phyloP scores from a whole-genome alignment of 2,329 filamentous ascomycete genomes.

The Aspergillus felis region DNA sequence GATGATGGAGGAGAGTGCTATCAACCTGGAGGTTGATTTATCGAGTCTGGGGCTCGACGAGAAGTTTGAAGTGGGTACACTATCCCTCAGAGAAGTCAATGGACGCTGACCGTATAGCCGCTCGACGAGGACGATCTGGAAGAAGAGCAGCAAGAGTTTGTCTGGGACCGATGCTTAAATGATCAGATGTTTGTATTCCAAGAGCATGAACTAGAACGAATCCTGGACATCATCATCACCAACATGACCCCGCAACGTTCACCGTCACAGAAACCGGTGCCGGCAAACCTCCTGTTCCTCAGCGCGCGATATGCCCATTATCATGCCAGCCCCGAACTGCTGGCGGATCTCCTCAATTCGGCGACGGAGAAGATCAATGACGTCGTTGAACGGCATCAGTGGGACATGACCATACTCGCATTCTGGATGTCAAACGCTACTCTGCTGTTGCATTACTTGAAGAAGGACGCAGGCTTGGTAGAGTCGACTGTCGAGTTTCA shows the following conservation, averaged over 20 bases:
- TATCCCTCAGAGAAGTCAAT: neutral
- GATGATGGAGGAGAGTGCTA: constrained; percentile 99
- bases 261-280: constrained; percentile 94
- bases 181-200: constrained; percentile 99
- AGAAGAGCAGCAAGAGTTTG: constrained; percentile 88
- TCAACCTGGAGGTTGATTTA: constrained; percentile 92
- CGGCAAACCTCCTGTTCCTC: constrained; percentile 94
- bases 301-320: constrained; percentile 96
- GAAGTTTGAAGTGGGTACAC: constrained; percentile 70
- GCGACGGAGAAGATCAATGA: constrained; percentile 97
- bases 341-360: constrained; percentile 73
- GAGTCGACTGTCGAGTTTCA: constrained; percentile 84
- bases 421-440: constrained; percentile 99
- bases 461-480: constrained; percentile 82
- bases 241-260: constrained; percentile 97
- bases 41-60: constrained; percentile 96
- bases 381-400: constrained; percentile 91
- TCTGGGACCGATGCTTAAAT: constrained; percentile 90
- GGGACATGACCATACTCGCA: constrained; percentile 98
- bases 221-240: constrained; percentile 93
- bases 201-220: constrained; percentile 83
- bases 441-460: constrained; percentile 89
- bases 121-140: constrained; percentile 82
- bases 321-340: constrained; percentile 79
- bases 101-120: constrained; percentile 30